Percentiles rank a stretch among this genome's conserved stretches.
Evolutionary conservation across 2,329 filamentous ascomycete species (phyloP).

Genomic region (Xylaria sp.): DNA sequence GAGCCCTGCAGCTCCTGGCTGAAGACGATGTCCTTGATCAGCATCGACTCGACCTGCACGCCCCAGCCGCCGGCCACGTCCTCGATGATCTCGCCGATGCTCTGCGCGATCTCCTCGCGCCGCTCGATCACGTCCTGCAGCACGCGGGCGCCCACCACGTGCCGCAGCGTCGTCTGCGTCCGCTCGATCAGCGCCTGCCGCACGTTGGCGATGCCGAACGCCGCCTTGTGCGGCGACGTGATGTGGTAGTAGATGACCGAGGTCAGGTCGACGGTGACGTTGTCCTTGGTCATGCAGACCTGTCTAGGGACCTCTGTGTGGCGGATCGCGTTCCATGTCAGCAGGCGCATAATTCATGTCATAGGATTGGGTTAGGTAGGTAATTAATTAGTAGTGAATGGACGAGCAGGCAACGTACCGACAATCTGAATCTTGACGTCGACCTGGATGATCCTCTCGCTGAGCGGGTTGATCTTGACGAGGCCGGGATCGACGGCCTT

Average conservation of each 20-base stretch:
- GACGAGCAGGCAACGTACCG: slow-evolving; percentile 28
- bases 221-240: slow-evolving; percentile 90
- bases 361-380: neutral
- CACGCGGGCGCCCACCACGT: slow-evolving; percentile 93
- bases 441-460: slow-evolving; percentile 85
- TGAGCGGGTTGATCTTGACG: slow-evolving; percentile 95
- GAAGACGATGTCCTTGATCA: slow-evolving; percentile 99
- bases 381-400: neutral
- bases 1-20: slow-evolving; percentile 93
- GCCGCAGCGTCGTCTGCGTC: slow-evolving; percentile 94
- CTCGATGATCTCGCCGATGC: slow-evolving; percentile 95
- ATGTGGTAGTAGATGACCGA: slow-evolving; percentile 99
- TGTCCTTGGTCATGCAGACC: slow-evolving; percentile 99
- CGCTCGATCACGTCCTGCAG: slow-evolving; percentile 98
- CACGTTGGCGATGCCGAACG: slow-evolving; percentile 94
- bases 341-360: neutral
- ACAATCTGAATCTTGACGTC: slow-evolving; percentile 99
- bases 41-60: slow-evolving; percentile 95
- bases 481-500: slow-evolving; percentile 95
- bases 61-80: slow-evolving; percentile 94
- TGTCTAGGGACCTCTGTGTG: slow-evolving; percentile 91
- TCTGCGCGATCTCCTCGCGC: slow-evolving; percentile 93
- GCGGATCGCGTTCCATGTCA: slow-evolving; percentile 25
- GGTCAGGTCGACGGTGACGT: slow-evolving; percentile 89
- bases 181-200: slow-evolving; percentile 96